Percentiles rank a stretch among this genome's conserved stretches.
Evolutionary conservation across 2,329 filamentous ascomycete genomes (phyloP).

Genomic region (Ophiocordyceps camponoti-floridani): DNA sequence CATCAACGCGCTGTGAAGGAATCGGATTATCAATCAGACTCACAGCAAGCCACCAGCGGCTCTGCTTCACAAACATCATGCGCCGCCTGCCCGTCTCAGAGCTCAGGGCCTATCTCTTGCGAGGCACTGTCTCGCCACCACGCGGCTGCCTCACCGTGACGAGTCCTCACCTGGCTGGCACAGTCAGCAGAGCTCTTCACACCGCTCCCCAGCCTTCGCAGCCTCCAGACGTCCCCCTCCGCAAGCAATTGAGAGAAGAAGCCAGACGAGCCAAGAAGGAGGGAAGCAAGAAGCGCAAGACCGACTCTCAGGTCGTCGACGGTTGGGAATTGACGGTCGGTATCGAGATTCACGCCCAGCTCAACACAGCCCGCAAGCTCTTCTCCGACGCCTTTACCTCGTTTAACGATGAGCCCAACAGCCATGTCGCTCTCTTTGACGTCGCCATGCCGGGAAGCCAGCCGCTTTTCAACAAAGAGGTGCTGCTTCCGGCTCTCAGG

Average conservation of each 20-base stretch:
- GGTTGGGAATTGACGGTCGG: slow-evolving; percentile 91
- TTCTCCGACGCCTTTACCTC: slow-evolving; percentile 60
- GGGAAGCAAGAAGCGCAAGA: slow-evolving; percentile 28
- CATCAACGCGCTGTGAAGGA: background rate
- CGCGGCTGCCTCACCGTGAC: slow-evolving; percentile 20
- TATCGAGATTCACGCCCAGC: slow-evolving; percentile 91
- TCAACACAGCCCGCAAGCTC: slow-evolving; percentile 77
- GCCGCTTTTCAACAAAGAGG: slow-evolving; percentile 67
- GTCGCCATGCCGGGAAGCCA: slow-evolving; percentile 77
- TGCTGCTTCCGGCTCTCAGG: slow-evolving; percentile 74
- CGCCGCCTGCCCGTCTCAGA: slow-evolving; percentile 22
- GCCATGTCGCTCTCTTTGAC: slow-evolving; percentile 80
- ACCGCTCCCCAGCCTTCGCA: slow-evolving; percentile 9
- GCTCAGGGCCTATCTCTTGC: slow-evolving; percentile 30
- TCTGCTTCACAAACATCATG: slow-evolving; percentile 15
- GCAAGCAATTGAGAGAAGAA: slow-evolving; percentile 57
- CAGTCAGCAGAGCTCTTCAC: slow-evolving; percentile 13
- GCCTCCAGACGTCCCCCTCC: slow-evolving; percentile 27
- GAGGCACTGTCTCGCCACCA: slow-evolving; percentile 20
- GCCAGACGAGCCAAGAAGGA: slow-evolving; percentile 54
- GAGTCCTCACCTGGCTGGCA: slow-evolving; percentile 4
- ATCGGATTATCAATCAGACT: background rate
- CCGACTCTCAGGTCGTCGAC: slow-evolving; percentile 30
- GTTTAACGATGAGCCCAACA: slow-evolving; percentile 56
- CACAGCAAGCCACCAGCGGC: too few relatives aligned